Conservation (phyloP, 2,329 filamentous ascomycete species). For the Acephala macrosclerotiorum region DNA sequence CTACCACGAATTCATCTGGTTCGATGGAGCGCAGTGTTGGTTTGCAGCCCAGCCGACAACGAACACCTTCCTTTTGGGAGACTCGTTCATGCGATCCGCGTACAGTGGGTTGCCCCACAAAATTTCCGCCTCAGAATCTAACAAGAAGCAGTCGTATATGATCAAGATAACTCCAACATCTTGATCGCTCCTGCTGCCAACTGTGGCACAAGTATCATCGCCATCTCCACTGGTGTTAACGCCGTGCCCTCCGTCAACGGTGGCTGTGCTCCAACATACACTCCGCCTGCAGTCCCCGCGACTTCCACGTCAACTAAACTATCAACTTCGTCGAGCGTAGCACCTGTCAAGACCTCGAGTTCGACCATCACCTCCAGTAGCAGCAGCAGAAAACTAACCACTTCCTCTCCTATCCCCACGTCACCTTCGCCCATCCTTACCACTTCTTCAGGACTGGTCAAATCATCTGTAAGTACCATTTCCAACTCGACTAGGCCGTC, state of each 20-base stretch:
- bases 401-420: neutral
- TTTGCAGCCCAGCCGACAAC: slow-evolving; percentile 16
- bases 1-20: slow-evolving; percentile 30
- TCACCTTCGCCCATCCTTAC: neutral
- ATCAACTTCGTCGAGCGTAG: neutral
- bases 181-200: slow-evolving; percentile 29
- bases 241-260: slow-evolving; percentile 30
- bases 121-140: neutral
- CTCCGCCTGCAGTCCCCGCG: neutral
- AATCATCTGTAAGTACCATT: neutral
- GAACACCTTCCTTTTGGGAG: slow-evolving; percentile 18
- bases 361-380: neutral
- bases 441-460: neutral
- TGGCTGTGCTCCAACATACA: slow-evolving; percentile 13
- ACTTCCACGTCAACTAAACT: neutral
- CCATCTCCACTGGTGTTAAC: slow-evolving; percentile 24
- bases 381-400: too few species aligned
- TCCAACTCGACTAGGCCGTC: too few species aligned
- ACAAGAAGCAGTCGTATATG: slow-evolving; percentile 25
- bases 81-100: slow-evolving; percentile 31
- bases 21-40: slow-evolving; percentile 18
- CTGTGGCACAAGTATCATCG: slow-evolving; percentile 26
- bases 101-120: slow-evolving; percentile 16
- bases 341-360: neutral
- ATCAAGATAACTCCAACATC: slow-evolving; percentile 32